A percentile compares a stretch with the other conserved stretches of the same genome.
Evolutionary conservation across 345 rosid genomes (phyloP).

Genomic region (Noccaea caerulescens): DNA sequence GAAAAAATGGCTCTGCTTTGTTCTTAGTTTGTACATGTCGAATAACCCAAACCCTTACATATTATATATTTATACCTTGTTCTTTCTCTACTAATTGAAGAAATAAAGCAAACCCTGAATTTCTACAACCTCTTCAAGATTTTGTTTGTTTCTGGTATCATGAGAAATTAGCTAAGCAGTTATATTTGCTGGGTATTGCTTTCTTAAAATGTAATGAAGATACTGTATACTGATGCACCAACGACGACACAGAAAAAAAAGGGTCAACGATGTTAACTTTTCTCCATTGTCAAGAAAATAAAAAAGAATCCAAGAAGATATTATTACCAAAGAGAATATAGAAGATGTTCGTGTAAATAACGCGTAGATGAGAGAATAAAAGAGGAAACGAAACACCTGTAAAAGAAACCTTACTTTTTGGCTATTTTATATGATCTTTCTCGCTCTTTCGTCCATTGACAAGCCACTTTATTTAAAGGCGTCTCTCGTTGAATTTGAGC

Average conservation of each 20-base stretch:
- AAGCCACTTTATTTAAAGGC: background rate
- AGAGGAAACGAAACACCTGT: background rate
- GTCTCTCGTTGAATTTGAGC: slow-evolving; percentile 32
- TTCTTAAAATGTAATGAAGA: too few relatives aligned
- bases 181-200: too few relatives aligned
- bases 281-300: background rate
- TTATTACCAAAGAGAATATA: background rate
- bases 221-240: too few relatives aligned
- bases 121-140: slow-evolving; percentile 30
- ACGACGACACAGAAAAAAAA: background rate
- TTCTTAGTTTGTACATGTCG: slow-evolving; percentile 42
- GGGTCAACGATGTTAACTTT: background rate
- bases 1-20: slow-evolving; percentile 31
- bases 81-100: slow-evolving; percentile 31
- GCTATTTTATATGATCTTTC: background rate
- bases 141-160: background rate
- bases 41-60: slow-evolving; percentile 28
- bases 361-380: slow-evolving; percentile 18
- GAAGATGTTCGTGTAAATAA: slow-evolving; percentile 26
- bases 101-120: slow-evolving; percentile 46
- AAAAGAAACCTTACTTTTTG: background rate
- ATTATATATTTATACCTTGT: slow-evolving; percentile 25
- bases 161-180: background rate
- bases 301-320: slow-evolving; percentile 8
- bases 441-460: slow-evolving; percentile 30